phyloP scores from a whole-genome alignment of 345 rosid genomes.

The Nephelium lappaceum region DNA sequence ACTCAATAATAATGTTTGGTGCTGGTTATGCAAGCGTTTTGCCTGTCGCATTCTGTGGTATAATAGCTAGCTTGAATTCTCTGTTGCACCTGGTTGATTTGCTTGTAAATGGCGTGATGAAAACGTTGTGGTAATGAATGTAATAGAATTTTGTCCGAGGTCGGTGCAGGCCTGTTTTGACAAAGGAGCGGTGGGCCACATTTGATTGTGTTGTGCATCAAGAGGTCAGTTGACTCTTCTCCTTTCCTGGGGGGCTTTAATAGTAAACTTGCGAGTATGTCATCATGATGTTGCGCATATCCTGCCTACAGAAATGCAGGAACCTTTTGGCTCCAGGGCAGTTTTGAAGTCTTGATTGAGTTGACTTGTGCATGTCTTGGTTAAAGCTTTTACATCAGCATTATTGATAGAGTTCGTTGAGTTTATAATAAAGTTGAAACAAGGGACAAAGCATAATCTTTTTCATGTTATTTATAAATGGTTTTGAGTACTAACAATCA shows the following conservation, averaged over 20 bases:
- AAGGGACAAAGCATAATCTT: not conserved
- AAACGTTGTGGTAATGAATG: not conserved
- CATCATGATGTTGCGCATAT: not conserved
- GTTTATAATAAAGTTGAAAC: not conserved
- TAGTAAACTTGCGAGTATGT: too few species aligned
- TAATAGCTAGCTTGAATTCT: not conserved
- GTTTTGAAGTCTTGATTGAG: not conserved
- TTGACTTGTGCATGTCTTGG: not conserved
- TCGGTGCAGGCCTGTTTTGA: not conserved
- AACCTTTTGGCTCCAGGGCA: not conserved
- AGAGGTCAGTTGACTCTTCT: not conserved
- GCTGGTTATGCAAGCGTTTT: not conserved
- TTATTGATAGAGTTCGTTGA: not conserved
- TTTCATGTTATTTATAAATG: not conserved
- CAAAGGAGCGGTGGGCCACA: not conserved
- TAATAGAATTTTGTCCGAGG: not conserved
- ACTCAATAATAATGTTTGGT: not conserved
- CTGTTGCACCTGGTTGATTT: not conserved
- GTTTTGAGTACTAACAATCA: too few species aligned
- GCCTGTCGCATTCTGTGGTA: not conserved
- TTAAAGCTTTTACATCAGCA: conserved; percentile 1
- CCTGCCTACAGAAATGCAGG: not conserved
- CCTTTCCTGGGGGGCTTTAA: not conserved
- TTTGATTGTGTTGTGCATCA: not conserved
- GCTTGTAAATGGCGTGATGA: not conserved